phyloP scores from a whole-genome alignment of 2,329 filamentous ascomycete species.

The Nemania sp. region DNA sequence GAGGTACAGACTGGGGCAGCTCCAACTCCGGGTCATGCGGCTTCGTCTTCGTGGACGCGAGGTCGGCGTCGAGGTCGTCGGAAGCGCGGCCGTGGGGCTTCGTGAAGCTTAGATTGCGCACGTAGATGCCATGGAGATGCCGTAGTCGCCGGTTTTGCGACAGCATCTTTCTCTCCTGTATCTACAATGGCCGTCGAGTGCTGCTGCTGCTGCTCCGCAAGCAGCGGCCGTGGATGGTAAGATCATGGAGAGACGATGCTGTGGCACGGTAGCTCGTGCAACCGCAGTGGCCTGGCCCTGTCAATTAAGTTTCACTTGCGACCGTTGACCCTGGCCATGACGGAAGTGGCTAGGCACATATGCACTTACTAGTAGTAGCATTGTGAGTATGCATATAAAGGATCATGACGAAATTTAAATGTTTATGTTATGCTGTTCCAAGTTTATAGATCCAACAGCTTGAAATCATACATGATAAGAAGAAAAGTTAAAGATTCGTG shows the following conservation, averaged over 20 bases:
- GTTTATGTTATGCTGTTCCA: no score
- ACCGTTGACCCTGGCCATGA: no score
- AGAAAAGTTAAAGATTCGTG: no score
- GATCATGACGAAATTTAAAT: no score
- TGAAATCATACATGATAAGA: no score
- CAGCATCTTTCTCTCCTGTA: slow-evolving; percentile 44
- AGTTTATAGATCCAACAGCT: no score
- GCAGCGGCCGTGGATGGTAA: slow-evolving; percentile 31
- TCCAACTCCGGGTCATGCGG: no score
- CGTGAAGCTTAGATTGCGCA: slow-evolving; percentile 80
- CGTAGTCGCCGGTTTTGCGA: slow-evolving; percentile 84
- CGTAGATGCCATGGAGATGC: slow-evolving; percentile 82
- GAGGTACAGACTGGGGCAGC: slow-evolving; percentile 18
- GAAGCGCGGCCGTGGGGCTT: slow-evolving; percentile 63
- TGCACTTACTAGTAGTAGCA: no score
- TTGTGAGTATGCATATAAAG: no score
- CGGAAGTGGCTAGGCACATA: no score
- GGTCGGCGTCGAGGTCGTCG: slow-evolving; percentile 78
- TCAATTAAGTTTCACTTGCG: no score
- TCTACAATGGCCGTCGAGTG: slow-evolving; percentile 9
- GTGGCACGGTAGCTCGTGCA: neutral
- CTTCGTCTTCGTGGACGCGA: slow-evolving; percentile 53
- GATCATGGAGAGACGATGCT: slow-evolving; percentile 24
- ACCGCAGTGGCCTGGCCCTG: no score
- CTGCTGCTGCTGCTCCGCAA: slow-evolving; percentile 38